Base-by-base conservation (phyloP, 495 filamentous ascomycete species). In the Penicillium atrosanguineum region DNA sequence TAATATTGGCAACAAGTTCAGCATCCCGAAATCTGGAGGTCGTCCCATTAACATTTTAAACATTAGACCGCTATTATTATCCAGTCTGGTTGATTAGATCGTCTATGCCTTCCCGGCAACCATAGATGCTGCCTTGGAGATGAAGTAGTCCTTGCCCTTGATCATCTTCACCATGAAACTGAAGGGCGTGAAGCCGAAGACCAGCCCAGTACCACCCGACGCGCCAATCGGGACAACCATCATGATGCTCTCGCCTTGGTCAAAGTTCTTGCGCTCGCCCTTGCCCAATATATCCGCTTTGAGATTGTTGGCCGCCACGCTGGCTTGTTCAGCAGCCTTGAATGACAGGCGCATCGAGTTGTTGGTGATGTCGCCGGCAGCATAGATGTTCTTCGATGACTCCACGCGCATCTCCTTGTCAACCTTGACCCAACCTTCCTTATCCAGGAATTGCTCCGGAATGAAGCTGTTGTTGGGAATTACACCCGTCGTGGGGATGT, bases 381-480 rank as follows among this genome's bases (percentile, higher is more conserved):
- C 74, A 46, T 68, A 76, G 20, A 74, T 66, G 9, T 57, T 44
- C 43, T 60, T 45, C 1, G 23, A 11, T 60, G 62, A 73, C 40
- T 63, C 56, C 9, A 82, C 79, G 7, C 69, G 76, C 53, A 87
- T 69, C 59, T 78, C 72, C 25, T 79, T 74, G 54, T 87, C 77
- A 15, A 86, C 79, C 31, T 61, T 62, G 18, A 88, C 77, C 67
- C 75, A 83, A 29, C 78, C 80, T 23, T 65, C 55, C 9, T 64
- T 50, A 34, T 79, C 76, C 4, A 87, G 73, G 42, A 82, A 65
- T 21, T 70, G 54, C 9, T 64, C 59, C 5, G 81, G 72, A 18
- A 89, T 60, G 68, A 80, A 89, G 16, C 71, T 72, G 42, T 78
- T 81, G 72, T 89, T 89, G 40, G 86, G 82, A 0, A 74, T 40